phyloP scores from a whole-genome alignment of 768 basidiomycete genomes.

The Butyriboletus loyo region DNA sequence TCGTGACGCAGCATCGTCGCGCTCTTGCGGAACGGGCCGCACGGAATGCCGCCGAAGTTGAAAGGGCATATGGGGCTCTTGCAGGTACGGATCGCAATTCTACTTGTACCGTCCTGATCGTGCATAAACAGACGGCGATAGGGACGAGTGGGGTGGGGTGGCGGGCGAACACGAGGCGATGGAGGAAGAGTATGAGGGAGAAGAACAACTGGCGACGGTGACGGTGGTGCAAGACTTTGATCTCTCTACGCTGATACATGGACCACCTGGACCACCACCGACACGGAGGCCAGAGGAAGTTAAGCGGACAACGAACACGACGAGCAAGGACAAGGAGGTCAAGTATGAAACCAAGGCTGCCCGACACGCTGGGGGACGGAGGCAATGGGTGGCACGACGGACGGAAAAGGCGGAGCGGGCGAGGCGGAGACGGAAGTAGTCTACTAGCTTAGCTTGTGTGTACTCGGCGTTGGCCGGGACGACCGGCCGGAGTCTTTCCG shows the following conservation, averaged over 20 bases:
- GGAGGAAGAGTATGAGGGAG: conserved; percentile 76
- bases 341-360: conserved; percentile 72
- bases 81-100: conserved; percentile 35
- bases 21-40: conserved; percentile 73
- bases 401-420: conserved; percentile 72
- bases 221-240: conserved; percentile 93
- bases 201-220: conserved; percentile 83
- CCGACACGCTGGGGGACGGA: conserved; percentile 56
- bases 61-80: conserved; percentile 63
- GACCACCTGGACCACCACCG: conserved; percentile 37
- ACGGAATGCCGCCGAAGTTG: conserved; percentile 75
- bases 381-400: conserved; percentile 61
- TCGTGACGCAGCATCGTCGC: conserved; percentile 60
- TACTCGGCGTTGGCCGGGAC: conserved; percentile 7
- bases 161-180: conserved; percentile 34
- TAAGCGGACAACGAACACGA: conserved; percentile 22
- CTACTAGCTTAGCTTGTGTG: too few species aligned
- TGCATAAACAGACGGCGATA: conserved; percentile 28
- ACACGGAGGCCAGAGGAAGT: not conserved
- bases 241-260: conserved; percentile 57
- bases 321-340: conserved; percentile 41
- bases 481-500: conserved; percentile 16
- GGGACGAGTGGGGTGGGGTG: conserved; percentile 50
- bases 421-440: conserved; percentile 56
- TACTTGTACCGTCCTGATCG: conserved; percentile 8